Evolutionary conservation across 2,329 filamentous ascomycete species (phyloP).

Genomic region (Pestalotiopsis sp.): DNA sequence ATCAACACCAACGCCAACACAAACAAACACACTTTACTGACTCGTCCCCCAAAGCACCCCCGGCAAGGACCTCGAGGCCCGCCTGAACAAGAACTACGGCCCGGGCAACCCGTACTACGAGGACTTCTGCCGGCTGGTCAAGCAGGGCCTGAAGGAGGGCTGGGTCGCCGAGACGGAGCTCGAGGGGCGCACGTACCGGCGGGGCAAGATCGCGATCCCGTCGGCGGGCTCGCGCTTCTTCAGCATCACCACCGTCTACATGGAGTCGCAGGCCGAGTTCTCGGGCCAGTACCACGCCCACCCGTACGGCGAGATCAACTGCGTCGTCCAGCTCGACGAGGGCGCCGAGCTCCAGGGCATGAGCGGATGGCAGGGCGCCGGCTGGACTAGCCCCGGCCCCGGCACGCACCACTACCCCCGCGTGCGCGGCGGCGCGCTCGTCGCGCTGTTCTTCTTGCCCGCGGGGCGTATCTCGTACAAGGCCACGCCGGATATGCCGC

Average conservation of each 20-base stretch:
- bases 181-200: slow-evolving; percentile 48
- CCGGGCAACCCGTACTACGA: slow-evolving; percentile 45
- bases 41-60: slow-evolving; percentile 38
- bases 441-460: slow-evolving; percentile 58
- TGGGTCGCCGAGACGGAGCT: slow-evolving; percentile 47
- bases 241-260: slow-evolving; percentile 60
- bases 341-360: slow-evolving; percentile 55
- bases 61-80: slow-evolving; percentile 45
- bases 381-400: slow-evolving; percentile 57
- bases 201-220: slow-evolving; percentile 48
- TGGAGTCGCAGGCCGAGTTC: slow-evolving; percentile 52
- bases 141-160: slow-evolving; percentile 42
- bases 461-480: slow-evolving; percentile 56
- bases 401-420: slow-evolving; percentile 61
- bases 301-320: slow-evolving; percentile 59
- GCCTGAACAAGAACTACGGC: slow-evolving; percentile 45
- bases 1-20: neutral
- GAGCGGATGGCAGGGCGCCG: slow-evolving; percentile 57
- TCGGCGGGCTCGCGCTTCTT: slow-evolving; percentile 50
- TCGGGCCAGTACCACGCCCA: slow-evolving; percentile 56
- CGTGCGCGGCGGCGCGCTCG: slow-evolving; percentile 49
- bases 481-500: slow-evolving; percentile 43
- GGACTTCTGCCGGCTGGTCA: slow-evolving; percentile 40
- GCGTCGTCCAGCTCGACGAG: slow-evolving; percentile 52
- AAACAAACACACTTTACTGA: neutral